Evolutionary conservation across 2,329 filamentous ascomycete species (phyloP), one percentile per base, ranked within the genome.

Genomic region (Paradendryphiella salina): DNA sequence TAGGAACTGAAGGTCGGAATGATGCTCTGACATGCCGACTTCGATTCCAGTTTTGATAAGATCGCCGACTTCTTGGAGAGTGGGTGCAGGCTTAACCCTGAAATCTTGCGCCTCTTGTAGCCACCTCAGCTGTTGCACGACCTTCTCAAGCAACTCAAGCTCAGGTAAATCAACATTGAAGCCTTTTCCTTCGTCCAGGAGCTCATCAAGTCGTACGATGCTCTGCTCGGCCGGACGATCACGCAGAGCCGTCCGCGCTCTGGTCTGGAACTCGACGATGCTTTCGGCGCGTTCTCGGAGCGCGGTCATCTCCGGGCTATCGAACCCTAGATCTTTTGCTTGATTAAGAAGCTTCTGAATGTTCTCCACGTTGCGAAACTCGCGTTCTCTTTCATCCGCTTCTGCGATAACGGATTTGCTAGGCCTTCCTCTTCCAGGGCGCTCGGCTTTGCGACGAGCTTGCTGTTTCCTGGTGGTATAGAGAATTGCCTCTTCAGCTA

Each of bases 401-500:
- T 96, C 92, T 46, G 88, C 84, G 43, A 85, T 87, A 15, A 66
- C 59, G 14, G 63, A 59, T 49, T 70, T 71, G 73, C 88, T 93
- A 42, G 86, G 81, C 47, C 85, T 83, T 49, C 85, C 83, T 59
- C 90, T 88, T 85, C 88, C 94, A 36, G 83, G 84, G 69, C 90
- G 94, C 66, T 96, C 93, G 73, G 88, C 96, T 76, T 97, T 97
- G 55, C 93, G 90, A 57, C 94, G 88, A 69, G 95, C 96, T 75
- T 96, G 93, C 77, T 96, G 93, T 77, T 99, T 99, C 63, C 94
- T 89, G 52, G 94, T 92, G 67, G 92, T 96, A 78, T 95, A 99
- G 70, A 89, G 92, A 66, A 90, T 94, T 59, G 94, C 94, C 76
- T 97, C 93, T 66, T 97, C 94, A 57, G 96, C 90, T 89, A 95